Base-by-base conservation (phyloP, 108 stramenopile genomes). In the Skeletonema tropicum region DNA sequence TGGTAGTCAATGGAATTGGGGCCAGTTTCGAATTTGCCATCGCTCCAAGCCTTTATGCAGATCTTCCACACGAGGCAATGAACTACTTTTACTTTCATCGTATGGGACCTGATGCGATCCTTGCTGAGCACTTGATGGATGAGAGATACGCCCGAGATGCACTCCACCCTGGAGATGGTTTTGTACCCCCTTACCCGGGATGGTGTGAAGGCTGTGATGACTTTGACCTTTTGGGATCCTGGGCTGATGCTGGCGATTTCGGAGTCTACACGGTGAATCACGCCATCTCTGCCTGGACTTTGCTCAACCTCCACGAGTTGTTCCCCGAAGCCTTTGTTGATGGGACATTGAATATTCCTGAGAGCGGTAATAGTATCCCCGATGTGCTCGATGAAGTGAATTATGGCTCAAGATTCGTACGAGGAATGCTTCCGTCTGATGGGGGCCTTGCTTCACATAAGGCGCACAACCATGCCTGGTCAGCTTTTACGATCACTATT, bases 1-100 rank as follows among this genome's bases (percentile, higher is more conserved):
- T 75, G 12, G 74, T 75, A n/a, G 74, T 69, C 3, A 38, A 75
- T 41, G 67, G 74, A 0, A 70, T 75, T 17, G 74, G 74, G 1
- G 25, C 67, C 13, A 59, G 57, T 30, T n/a, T 75, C 8, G 19
- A n/a, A 7, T 75, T 75, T 48, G 45, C 25, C 8, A 70, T 75
- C 36, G 67, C 74, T 15, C 68, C 74, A 8, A 68, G 48, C 38
- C 67, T 75, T 8, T 75, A 75, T 15, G 55, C 74, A 17, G 26
- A 75, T 17, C 68, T 75, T 26, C 74, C 74, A 33, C 67, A 69
- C 32, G 74, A 75, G 55, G 68, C 67, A 30, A 75, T 75, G 74
- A 75, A 75, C 57, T 75, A 75, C 67, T 75, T 75, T 31, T 75
- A 75, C 45, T 75, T 75, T 23, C 74, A 75, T 48, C 74, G 74